Conservation (phyloP, 2,329 filamentous ascomycete genomes). For the Epichloe sp. region DNA sequence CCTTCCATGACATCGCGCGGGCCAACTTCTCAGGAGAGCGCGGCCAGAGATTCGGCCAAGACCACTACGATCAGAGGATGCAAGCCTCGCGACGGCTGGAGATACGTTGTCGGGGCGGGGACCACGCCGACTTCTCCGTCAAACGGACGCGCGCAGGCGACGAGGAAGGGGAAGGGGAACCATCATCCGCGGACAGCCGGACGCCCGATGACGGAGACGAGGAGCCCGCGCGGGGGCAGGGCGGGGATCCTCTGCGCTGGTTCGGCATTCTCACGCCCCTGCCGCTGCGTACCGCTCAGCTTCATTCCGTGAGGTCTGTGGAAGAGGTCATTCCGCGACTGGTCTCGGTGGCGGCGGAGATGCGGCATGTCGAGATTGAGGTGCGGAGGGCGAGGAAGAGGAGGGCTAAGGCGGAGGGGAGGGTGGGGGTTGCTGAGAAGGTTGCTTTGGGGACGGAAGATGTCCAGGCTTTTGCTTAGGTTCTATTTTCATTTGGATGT, state of each 20-base stretch:
- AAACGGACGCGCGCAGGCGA: neutral
- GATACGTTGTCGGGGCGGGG: neutral
- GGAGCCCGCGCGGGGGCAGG: neutral
- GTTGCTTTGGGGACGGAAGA: neutral
- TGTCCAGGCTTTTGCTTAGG: neutral
- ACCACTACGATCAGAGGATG: constrained; percentile 64
- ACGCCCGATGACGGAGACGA: neutral
- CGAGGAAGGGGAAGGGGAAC: neutral
- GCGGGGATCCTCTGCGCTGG: constrained; percentile 37
- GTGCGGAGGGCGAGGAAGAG: constrained; percentile 49
- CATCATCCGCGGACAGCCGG: neutral
- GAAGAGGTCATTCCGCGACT: constrained; percentile 44
- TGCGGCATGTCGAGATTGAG: constrained; percentile 54
- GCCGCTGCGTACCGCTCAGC: constrained; percentile 45
- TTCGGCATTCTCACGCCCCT: constrained; percentile 41
- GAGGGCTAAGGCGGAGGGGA: constrained; percentile 32
- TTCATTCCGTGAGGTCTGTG: constrained; percentile 40
- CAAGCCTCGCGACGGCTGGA: constrained; percentile 35
- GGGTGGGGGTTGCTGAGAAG: neutral
- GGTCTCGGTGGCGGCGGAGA: constrained; percentile 42
- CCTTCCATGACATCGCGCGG: constrained; percentile 52
- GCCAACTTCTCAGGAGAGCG: constrained; percentile 60
- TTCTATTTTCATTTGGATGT: too few species aligned
- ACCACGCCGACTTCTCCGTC: neutral
- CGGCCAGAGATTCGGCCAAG: constrained; percentile 51